A percentile compares a stretch with the other conserved stretches of the same genome.
Evolutionary conservation across 1,139 yeast species (phyloP).

Genomic region (Ashbya aceris): DNA sequence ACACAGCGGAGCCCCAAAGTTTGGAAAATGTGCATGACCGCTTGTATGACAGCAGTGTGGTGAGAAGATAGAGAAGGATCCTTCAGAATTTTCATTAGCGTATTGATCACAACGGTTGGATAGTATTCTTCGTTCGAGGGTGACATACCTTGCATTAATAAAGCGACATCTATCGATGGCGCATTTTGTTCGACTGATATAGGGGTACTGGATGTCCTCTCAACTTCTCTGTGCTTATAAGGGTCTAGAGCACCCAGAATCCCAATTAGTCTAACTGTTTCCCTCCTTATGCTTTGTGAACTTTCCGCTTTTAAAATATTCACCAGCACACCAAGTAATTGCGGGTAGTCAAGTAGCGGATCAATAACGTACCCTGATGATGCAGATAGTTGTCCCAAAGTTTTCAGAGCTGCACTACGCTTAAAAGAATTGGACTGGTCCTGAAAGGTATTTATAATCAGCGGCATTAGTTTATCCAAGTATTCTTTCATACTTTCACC

Average conservation of each 20-base stretch:
- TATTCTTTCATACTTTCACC: slow-evolving; percentile 77
- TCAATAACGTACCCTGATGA: slow-evolving; percentile 93
- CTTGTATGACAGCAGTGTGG: slow-evolving; percentile 85
- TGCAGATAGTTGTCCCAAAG: slow-evolving; percentile 81
- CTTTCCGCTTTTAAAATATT: slow-evolving; percentile 75
- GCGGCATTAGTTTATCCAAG: slow-evolving; percentile 72
- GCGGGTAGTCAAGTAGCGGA: slow-evolving; percentile 87
- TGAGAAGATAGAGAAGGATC: slow-evolving; percentile 81
- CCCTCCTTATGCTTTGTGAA: slow-evolving; percentile 65
- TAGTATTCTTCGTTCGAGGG: slow-evolving; percentile 91
- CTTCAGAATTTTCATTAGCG: slow-evolving; percentile 69
- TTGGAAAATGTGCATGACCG: slow-evolving; percentile 83
- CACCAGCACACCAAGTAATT: slow-evolving; percentile 70
- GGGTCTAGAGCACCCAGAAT: slow-evolving; percentile 96
- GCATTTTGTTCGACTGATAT: slow-evolving; percentile 72
- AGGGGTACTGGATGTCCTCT: slow-evolving; percentile 51
- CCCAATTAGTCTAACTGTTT: slow-evolving; percentile 81
- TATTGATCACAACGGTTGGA: slow-evolving; percentile 88
- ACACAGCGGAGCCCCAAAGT: slow-evolving; percentile 84
- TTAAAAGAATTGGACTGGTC: slow-evolving; percentile 83
- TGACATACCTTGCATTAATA: slow-evolving; percentile 87
- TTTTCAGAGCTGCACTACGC: slow-evolving; percentile 80
- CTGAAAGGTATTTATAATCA: slow-evolving; percentile 77
- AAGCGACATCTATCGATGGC: slow-evolving; percentile 82
- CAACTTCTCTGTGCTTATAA: slow-evolving; percentile 86